Conservation (phyloP, 2,329 filamentous ascomycete species). For the Whalleya microplaca region DNA sequence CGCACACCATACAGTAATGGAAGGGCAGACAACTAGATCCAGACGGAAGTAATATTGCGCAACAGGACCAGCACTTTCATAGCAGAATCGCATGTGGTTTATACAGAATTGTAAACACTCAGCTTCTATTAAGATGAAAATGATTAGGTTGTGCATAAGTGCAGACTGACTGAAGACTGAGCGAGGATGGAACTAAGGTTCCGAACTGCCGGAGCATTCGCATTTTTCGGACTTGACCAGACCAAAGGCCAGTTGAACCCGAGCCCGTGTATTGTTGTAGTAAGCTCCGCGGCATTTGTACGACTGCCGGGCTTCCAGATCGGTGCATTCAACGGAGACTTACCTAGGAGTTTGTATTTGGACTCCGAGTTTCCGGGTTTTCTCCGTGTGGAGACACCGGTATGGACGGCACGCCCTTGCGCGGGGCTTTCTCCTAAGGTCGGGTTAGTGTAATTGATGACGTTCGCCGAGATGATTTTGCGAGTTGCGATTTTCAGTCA, state of each 20-base stretch:
- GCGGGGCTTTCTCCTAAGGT: slow-evolving; percentile 17
- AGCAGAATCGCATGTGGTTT: too few species aligned
- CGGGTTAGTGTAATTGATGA: slow-evolving; percentile 12
- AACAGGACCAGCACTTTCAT: too few species aligned
- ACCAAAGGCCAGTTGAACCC: background rate
- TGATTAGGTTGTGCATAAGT: background rate
- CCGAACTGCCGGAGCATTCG: background rate
- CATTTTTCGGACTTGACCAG: slow-evolving; percentile 7
- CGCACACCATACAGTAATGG: too few species aligned
- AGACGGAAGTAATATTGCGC: too few species aligned
- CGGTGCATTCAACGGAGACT: slow-evolving; percentile 20
- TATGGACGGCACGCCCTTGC: slow-evolving; percentile 17
- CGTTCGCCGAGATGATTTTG: background rate
- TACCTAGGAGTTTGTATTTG: background rate
- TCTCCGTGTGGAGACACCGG: slow-evolving; percentile 30
- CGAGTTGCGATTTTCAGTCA: background rate
- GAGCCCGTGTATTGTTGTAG: slow-evolving; percentile 8
- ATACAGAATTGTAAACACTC: too few species aligned
- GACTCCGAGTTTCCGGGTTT: slow-evolving; percentile 37
- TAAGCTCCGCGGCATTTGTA: slow-evolving; percentile 18
- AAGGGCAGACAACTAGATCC: too few species aligned
- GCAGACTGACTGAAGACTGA: background rate
- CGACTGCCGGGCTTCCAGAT: slow-evolving; percentile 13
- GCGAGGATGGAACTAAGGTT: background rate
- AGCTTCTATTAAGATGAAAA: too few species aligned